Percentiles rank a stretch among this genome's conserved stretches.
phyloP scores from a whole-genome alignment of 2,329 filamentous ascomycete species.

The Dactylellina cionopaga region DNA sequence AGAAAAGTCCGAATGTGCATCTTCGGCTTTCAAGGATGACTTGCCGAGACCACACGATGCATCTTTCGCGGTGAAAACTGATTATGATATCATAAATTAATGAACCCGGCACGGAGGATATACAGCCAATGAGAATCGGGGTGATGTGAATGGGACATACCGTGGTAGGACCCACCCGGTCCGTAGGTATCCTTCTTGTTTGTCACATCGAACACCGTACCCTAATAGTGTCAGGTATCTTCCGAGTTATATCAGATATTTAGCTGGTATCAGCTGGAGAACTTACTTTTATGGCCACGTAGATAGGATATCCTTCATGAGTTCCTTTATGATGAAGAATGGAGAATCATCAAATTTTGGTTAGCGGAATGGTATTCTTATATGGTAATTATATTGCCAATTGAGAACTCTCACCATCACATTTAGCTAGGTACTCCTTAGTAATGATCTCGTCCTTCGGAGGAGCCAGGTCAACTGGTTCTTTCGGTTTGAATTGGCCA shows the following conservation, averaged over 20 bases:
- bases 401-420: slow-evolving; percentile 74
- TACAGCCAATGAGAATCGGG: background rate
- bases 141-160: slow-evolving; percentile 66
- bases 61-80: slow-evolving; percentile 96
- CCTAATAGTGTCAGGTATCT: too few relatives aligned
- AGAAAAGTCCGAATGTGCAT: slow-evolving; percentile 83
- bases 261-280: background rate
- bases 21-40: slow-evolving; percentile 85
- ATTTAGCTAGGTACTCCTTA: slow-evolving; percentile 79
- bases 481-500: slow-evolving; percentile 80
- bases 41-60: slow-evolving; percentile 89
- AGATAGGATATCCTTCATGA: slow-evolving; percentile 59
- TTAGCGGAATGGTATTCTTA: slow-evolving; percentile 13
- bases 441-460: slow-evolving; percentile 90
- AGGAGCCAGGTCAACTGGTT: slow-evolving; percentile 76
- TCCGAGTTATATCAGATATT: too few relatives aligned
- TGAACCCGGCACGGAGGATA: background rate
- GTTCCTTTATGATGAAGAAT: slow-evolving; percentile 33
- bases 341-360: too few relatives aligned
- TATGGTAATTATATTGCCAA: background rate
- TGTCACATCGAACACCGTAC: slow-evolving; percentile 92
- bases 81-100: background rate
- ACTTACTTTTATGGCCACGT: slow-evolving; percentile 75
- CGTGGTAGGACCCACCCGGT: slow-evolving; percentile 82
- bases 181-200: slow-evolving; percentile 80